phyloP scores from a whole-genome alignment of 108 stramenopile genomes.

The Phaeodactylum tricornutum region DNA sequence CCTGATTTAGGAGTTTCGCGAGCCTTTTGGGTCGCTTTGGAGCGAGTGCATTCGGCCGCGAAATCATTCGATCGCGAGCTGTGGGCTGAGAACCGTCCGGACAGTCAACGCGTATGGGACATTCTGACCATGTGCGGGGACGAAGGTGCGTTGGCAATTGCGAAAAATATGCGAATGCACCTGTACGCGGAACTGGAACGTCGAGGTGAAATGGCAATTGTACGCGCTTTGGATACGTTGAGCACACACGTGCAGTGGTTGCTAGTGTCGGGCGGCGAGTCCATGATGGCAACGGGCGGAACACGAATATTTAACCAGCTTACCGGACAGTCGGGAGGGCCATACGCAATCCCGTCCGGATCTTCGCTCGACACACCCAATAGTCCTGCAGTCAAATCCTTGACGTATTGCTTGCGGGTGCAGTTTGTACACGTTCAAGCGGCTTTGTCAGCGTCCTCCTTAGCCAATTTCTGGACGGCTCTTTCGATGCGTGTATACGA shows the following conservation, averaged over 20 bases:
- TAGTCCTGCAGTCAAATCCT: slow-evolving; percentile 76
- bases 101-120: slow-evolving; percentile 74
- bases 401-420: slow-evolving; percentile 66
- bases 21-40: slow-evolving; percentile 73
- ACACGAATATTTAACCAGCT: slow-evolving; percentile 46
- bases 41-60: slow-evolving; percentile 73
- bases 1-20: slow-evolving; percentile 72
- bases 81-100: slow-evolving; percentile 74
- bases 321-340: slow-evolving; percentile 52
- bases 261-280: slow-evolving; percentile 65
- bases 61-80: slow-evolving; percentile 80
- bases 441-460: slow-evolving; percentile 62
- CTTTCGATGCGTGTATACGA: slow-evolving; percentile 80
- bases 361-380: slow-evolving; percentile 62
- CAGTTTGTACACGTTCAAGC: slow-evolving; percentile 80
- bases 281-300: slow-evolving; percentile 46
- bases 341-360: slow-evolving; percentile 67
- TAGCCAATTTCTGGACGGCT: slow-evolving; percentile 79
- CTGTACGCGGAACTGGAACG: slow-evolving; percentile 75
- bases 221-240: slow-evolving; percentile 63
- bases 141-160: slow-evolving; percentile 38
- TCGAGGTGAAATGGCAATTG: slow-evolving; percentile 66
- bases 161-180: slow-evolving; percentile 43
- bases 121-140: slow-evolving; percentile 47
- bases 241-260: slow-evolving; percentile 83